Percentiles rank a stretch among this genome's conserved stretches.
Evolutionary conservation across 1,284 basidiomycete genomes (phyloP).

Genomic region (Fomitopsis schrenkii): DNA sequence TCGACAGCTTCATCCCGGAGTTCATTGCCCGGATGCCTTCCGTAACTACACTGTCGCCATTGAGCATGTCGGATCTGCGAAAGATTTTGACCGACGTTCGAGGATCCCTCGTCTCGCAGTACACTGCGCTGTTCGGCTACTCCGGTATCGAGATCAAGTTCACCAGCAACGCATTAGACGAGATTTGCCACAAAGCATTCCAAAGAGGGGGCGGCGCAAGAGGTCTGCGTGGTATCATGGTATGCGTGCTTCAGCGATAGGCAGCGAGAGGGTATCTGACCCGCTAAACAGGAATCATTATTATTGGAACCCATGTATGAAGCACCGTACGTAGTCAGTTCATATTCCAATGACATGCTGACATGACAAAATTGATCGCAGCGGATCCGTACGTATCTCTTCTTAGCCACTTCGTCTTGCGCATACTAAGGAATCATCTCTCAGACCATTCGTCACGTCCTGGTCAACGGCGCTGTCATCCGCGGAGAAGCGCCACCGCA

Average conservation of each 20-base stretch:
- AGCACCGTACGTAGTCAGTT: conserved; percentile 66
- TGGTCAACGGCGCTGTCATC: conserved; percentile 54
- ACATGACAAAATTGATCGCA: conserved; percentile 4
- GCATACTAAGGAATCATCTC: background rate
- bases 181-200: conserved; percentile 75
- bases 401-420: background rate
- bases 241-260: conserved; percentile 26
- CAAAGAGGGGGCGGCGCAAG: conserved; percentile 87
- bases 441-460: conserved; percentile 57
- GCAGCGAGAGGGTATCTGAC: background rate
- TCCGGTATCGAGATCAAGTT: conserved; percentile 81
- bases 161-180: conserved; percentile 68
- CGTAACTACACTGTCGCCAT: conserved; percentile 76
- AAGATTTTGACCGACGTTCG: conserved; percentile 89
- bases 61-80: conserved; percentile 75
- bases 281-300: conserved; percentile 56
- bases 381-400: conserved; percentile 8
- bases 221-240: conserved; percentile 87
- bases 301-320: conserved; percentile 90
- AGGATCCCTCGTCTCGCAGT: conserved; percentile 89
- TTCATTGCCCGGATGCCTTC: conserved; percentile 90
- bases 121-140: conserved; percentile 76
- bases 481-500: conserved; percentile 44
- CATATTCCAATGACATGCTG: background rate
- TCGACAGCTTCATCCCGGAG: conserved; percentile 82